These are phyloP conservation scores for Eutrema japonicum DNA, from an alignment of 345 rosid species.

Conservation along the genomic window DNA sequence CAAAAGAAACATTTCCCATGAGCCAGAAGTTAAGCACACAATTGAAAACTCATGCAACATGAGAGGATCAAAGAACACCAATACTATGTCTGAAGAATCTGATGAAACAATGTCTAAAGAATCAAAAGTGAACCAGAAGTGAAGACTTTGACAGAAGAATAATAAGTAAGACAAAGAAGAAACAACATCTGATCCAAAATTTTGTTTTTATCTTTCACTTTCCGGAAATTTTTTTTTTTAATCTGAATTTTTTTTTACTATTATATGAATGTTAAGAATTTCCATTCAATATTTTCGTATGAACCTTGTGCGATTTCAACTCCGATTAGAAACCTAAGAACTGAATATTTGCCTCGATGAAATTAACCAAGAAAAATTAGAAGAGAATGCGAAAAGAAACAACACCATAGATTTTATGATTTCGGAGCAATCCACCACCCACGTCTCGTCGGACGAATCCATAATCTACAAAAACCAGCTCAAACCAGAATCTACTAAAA, in stretches of 20 bases:
- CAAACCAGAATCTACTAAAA: too few species aligned
- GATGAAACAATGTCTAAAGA: too few species aligned
- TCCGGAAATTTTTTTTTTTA: neutral
- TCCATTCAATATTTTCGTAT: neutral
- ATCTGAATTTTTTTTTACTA: neutral
- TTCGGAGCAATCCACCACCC: too few species aligned
- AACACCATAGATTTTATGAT: too few species aligned
- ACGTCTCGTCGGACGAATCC: too few species aligned
- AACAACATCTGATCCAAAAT: too few species aligned
- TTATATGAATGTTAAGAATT: neutral
- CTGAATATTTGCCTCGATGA: too few species aligned
- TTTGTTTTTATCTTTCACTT: neutral
- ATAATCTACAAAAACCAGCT: too few species aligned
- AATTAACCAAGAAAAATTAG: too few species aligned
- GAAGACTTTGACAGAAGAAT: neutral
- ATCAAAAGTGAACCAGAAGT: neutral
- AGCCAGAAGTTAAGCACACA: conserved; percentile 1
- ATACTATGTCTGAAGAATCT: neutral
- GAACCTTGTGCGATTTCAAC: neutral
- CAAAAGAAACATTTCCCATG: neutral
- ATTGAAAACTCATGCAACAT: neutral
- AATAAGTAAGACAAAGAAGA: too few species aligned
- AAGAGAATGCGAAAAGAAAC: too few species aligned
- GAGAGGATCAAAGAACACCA: neutral
- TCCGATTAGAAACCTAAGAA: too few species aligned